A percentile compares a stretch with the other conserved stretches of the same genome.
Conservation (phyloP, 1,284 basidiomycete species). For the Nidula niveotomentosa region DNA sequence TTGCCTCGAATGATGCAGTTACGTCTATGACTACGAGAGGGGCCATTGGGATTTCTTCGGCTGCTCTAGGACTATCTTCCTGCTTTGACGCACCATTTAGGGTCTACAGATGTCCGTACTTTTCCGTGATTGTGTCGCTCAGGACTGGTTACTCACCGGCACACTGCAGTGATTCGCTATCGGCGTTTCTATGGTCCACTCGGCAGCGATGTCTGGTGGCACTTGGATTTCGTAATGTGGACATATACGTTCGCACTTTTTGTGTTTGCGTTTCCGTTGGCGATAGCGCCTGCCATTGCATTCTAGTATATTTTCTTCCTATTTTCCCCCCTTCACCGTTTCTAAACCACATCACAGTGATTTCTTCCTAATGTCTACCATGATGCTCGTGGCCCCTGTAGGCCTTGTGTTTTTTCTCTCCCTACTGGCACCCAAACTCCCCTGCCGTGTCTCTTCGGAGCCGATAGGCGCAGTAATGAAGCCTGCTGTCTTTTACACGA, state of each 20-base stretch:
- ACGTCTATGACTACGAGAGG: conserved; percentile 17
- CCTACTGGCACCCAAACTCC: conserved; percentile 16
- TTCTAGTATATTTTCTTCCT: conserved; percentile 14
- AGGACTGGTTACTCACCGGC: not conserved
- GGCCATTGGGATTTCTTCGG: conserved; percentile 25
- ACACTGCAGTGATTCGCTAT: conserved; percentile 14
- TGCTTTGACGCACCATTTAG: conserved; percentile 28
- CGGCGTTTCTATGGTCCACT: conserved; percentile 20
- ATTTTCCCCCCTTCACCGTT: not conserved
- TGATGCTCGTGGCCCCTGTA: conserved; percentile 25
- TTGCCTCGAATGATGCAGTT: conserved; percentile 9
- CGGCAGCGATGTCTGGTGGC: conserved; percentile 23
- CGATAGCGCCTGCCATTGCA: conserved; percentile 20
- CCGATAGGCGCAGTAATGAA: conserved; percentile 21
- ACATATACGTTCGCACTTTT: conserved; percentile 23
- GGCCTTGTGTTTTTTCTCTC: conserved; percentile 23
- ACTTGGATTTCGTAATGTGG: conserved; percentile 31
- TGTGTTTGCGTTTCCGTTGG: conserved; percentile 23
- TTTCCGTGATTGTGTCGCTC: not conserved
- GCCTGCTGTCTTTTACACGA: conserved; percentile 24
- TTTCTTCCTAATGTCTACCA: conserved; percentile 23
- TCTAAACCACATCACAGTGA: conserved; percentile 9
- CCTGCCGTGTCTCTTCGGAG: conserved; percentile 24
- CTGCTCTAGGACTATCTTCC: conserved; percentile 25
- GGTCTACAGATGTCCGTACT: conserved; percentile 21